Base-by-base conservation (phyloP, 129 eudicot genomes). In the Rutidosis leptorrhynchoides region DNA sequence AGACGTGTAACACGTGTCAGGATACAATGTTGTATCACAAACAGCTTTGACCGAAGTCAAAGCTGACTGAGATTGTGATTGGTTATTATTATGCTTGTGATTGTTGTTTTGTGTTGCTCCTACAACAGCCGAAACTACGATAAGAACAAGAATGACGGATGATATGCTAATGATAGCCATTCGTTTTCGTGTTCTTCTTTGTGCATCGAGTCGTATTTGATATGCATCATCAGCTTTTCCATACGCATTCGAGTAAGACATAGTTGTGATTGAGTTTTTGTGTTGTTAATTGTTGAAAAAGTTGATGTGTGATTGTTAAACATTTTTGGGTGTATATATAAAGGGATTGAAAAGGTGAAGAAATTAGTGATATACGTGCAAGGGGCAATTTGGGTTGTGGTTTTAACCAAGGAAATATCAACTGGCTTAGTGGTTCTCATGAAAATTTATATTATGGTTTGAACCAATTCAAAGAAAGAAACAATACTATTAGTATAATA, bases 171-270 rank as follows among this genome's bases (percentile, higher is more conserved):
- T 68, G 22, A 72, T 67, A 1, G 64, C 14, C 11, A 88, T 48
- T 51, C 89, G 74, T 70, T 64, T 80, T 58, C 81, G 78, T 11
- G 84, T 63, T 68, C 68, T 80, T 10, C 89, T 65, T n/a, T 76
- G 78, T 2, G 87, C 78, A 3, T 75, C 69, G 45, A 84, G 79
- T 28, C 67, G 60, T 66, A 71, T 83, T 66, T 84, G 82, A 46
- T 84, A 86, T 22, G 76, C 72, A 43, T 79, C 90, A 29, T 77
- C 51, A 23, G 82, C 78, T 74, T 87, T 81, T 15, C 90, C 85
- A 14, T 84, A 84, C 46, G 87, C 75, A 58, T 87, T 81, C 51
- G 79, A 66, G 30, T 75, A 66, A 64, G 60, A 65, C 95, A 83
- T 73, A 27, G 58, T 37, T 68, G 19, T 12, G 26, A 6, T 17